These are phyloP conservation scores for Nakazawaea holstii DNA, from an alignment of 805 yeast species.

Conservation along the genomic window DNA sequence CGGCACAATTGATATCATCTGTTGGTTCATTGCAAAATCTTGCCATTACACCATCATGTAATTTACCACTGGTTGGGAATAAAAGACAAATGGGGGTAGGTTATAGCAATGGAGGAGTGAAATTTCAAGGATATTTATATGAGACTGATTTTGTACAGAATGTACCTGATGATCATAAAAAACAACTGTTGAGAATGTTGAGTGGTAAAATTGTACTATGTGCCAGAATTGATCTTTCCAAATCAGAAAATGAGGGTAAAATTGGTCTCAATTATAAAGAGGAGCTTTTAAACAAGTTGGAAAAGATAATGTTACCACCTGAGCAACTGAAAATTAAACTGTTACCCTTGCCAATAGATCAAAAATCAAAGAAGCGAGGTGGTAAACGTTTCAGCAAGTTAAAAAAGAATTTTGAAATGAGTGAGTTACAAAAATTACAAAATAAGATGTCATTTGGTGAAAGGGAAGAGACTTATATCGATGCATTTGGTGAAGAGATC, in stretches of 20 bases:
- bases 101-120: constrained; percentile 35
- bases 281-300: constrained; percentile 61
- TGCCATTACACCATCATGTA: constrained; percentile 74
- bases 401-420: constrained; percentile 75
- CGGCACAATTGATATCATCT: constrained; percentile 67
- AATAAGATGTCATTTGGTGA: constrained; percentile 82
- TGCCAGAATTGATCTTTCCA: constrained; percentile 70
- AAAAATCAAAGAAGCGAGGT: constrained; percentile 76
- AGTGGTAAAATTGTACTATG: constrained; percentile 79
- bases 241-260: constrained; percentile 31
- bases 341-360: constrained; percentile 67
- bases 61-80: constrained; percentile 72
- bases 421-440: constrained; percentile 78
- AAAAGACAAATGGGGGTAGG: constrained; percentile 34
- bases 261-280: constrained; percentile 54
- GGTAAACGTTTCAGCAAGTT: constrained; percentile 76
- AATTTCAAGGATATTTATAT: constrained; percentile 69
- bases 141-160: constrained; percentile 52
- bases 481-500: constrained; percentile 71
- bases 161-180: constrained; percentile 52
- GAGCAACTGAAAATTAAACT: constrained; percentile 63
- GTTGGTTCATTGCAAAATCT: constrained; percentile 66
- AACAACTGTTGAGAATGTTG: constrained; percentile 70
- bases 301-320: constrained; percentile 75
- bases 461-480: constrained; percentile 55